phyloP scores from a whole-genome alignment of 1,139 yeast genomes.

The Lodderomyces oxycetoniae region DNA sequence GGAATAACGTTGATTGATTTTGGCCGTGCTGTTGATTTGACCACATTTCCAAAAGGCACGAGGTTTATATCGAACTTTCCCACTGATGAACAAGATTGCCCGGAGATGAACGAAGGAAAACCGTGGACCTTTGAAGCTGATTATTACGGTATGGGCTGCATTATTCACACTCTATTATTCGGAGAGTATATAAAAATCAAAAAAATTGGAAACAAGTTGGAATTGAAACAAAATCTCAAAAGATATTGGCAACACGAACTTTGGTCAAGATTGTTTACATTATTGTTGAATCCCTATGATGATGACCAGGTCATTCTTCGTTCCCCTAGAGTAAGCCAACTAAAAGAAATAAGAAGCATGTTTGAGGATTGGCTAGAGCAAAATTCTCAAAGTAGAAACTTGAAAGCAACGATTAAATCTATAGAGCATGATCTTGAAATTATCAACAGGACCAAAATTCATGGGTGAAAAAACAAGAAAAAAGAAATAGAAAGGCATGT shows the following conservation, averaged over 20 bases:
- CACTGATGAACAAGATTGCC: conserved; percentile 69
- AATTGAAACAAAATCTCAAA: conserved; percentile 47
- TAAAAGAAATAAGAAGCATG: conserved; percentile 29
- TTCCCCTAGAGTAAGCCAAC: conserved; percentile 34
- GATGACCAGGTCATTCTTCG: conserved; percentile 2
- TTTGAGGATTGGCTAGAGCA: conserved; percentile 44
- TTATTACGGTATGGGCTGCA: conserved; percentile 77
- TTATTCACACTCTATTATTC: conserved; percentile 67
- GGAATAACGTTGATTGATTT: conserved; percentile 75
- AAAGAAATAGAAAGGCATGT: too few species aligned
- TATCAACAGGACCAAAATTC: neutral
- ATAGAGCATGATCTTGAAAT: conserved; percentile 20
- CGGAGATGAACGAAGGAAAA: conserved; percentile 56
- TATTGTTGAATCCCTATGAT: conserved; percentile 54
- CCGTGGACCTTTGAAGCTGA: conserved; percentile 84
- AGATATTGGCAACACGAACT: conserved; percentile 72
- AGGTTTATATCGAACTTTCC: conserved; percentile 58
- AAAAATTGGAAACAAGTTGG: conserved; percentile 23
- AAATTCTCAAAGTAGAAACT: conserved; percentile 16
- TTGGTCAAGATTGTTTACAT: conserved; percentile 67
- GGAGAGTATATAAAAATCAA: conserved; percentile 56
- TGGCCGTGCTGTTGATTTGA: conserved; percentile 75
- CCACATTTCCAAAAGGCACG: conserved; percentile 44
- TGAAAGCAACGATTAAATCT: conserved; percentile 17
- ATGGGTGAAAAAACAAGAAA: too few species aligned